Conservation (phyloP, 371 early-diverging fungal species). For the Conidiobolus incongruus region DNA sequence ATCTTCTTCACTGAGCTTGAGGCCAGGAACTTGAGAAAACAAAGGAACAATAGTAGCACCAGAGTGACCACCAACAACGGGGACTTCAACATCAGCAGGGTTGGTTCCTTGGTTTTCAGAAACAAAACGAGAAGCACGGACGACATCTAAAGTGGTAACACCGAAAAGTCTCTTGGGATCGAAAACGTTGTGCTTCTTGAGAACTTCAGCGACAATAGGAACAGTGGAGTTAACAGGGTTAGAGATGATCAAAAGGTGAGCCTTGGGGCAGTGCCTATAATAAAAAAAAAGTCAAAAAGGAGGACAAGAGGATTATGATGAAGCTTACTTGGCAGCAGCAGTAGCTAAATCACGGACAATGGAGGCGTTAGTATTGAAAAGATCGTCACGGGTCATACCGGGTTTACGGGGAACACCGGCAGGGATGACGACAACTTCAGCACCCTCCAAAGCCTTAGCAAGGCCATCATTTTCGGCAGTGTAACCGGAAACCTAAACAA, state of each 20-base stretch:
- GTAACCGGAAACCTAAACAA: slow-evolving; percentile 65
- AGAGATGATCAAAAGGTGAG: slow-evolving; percentile 89
- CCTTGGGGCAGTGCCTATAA: slow-evolving; percentile 75
- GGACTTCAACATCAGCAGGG: slow-evolving; percentile 53
- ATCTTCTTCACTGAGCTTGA: slow-evolving; percentile 73
- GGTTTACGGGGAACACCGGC: slow-evolving; percentile 99
- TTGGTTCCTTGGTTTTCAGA: slow-evolving; percentile 51
- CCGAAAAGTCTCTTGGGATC: slow-evolving; percentile 85
- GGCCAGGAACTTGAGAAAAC: slow-evolving; percentile 52
- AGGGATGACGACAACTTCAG: slow-evolving; percentile 88
- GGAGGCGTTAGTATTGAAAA: slow-evolving; percentile 40
- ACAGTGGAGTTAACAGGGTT: slow-evolving; percentile 99
- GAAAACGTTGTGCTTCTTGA: slow-evolving; percentile 83
- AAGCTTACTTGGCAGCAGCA: slow-evolving; percentile 26
- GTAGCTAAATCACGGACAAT: slow-evolving; percentile 18
- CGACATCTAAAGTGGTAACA: slow-evolving; percentile 95
- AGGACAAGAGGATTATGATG: slow-evolving; percentile 1
- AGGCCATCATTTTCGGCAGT: slow-evolving; percentile 64
- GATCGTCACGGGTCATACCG: slow-evolving; percentile 97
- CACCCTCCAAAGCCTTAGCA: slow-evolving; percentile 63
- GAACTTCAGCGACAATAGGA: slow-evolving; percentile 92
- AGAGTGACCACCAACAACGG: slow-evolving; percentile 97
- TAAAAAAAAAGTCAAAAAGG: slow-evolving; percentile 1
- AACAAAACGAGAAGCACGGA: slow-evolving; percentile 94
- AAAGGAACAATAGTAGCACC: slow-evolving; percentile 96